Conservation (phyloP, 768 basidiomycete genomes). For the Dendrothele bispora region DNA sequence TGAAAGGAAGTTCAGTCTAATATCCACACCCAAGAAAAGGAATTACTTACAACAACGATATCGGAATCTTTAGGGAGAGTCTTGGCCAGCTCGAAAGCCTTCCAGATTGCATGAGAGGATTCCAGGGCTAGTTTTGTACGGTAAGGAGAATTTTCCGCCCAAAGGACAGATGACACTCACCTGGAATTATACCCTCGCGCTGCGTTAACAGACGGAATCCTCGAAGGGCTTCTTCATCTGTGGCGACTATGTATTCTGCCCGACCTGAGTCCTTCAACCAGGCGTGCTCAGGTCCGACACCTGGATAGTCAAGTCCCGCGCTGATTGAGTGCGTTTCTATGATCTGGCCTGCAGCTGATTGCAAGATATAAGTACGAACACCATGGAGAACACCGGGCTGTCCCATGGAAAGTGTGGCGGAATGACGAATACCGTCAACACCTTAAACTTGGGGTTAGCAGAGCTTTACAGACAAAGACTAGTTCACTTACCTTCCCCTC, state of each 20-base stretch:
- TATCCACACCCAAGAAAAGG: not conserved
- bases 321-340: slow-evolving; percentile 97
- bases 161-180: too few relatives aligned
- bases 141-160: too few relatives aligned
- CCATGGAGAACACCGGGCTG: slow-evolving; percentile 95
- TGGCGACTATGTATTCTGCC: slow-evolving; percentile 91
- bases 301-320: slow-evolving; percentile 94
- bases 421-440: slow-evolving; percentile 81
- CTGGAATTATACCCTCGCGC: slow-evolving; percentile 95
- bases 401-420: slow-evolving; percentile 90
- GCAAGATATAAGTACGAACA: slow-evolving; percentile 92
- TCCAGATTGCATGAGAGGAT: slow-evolving; percentile 96
- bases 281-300: slow-evolving; percentile 97
- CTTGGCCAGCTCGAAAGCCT: slow-evolving; percentile 82
- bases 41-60: slow-evolving; percentile 79
- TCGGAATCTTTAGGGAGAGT: slow-evolving; percentile 81
- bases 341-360: slow-evolving; percentile 88
- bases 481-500: slow-evolving; percentile 77
- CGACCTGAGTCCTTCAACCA: slow-evolving; percentile 95
- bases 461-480: not conserved
- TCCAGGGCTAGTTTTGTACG: slow-evolving; percentile 91
- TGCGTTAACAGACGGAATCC: slow-evolving; percentile 93
- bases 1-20: slow-evolving; percentile 33
- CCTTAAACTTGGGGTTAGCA: slow-evolving; percentile 45
- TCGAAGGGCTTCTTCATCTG: slow-evolving; percentile 89